These are phyloP conservation scores for Talaromyces sp. DNA, from an alignment of 2,329 filamentous ascomycete genomes.

Conservation along the genomic window DNA sequence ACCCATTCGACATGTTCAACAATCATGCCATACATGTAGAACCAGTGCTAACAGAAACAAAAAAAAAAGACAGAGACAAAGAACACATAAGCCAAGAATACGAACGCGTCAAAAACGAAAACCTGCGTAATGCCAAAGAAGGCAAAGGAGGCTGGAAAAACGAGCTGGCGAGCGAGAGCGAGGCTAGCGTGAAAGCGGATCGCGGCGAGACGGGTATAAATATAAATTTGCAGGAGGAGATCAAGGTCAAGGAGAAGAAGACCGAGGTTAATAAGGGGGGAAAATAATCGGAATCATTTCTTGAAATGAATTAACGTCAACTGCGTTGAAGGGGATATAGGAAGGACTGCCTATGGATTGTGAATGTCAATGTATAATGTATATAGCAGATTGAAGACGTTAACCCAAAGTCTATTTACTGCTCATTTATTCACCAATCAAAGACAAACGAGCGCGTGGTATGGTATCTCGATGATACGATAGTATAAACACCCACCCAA, in stretches of 20 bases:
- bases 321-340: too few species aligned
- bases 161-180: conserved; percentile 71
- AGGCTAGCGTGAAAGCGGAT: conserved; percentile 68
- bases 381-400: background rate
- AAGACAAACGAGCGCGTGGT: background rate
- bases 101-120: conserved; percentile 60
- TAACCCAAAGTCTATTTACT: too few species aligned
- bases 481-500: conserved; percentile 2
- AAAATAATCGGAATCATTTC: background rate
- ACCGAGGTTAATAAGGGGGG: too few species aligned
- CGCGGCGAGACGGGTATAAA: conserved; percentile 35
- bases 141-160: conserved; percentile 73
- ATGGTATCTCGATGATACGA: conserved; percentile 9
- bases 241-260: background rate
- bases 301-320: background rate
- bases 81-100: conserved; percentile 42
- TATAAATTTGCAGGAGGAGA: background rate
- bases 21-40: too few species aligned
- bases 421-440: background rate
- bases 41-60: background rate
- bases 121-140: conserved; percentile 44
- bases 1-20: too few species aligned
- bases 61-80: conserved; percentile 27
- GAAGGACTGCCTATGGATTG: background rate
- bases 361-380: background rate